Percentiles rank a stretch among this genome's conserved stretches.
Conservation (phyloP, 169 alveolate species). For the Perkinsus marinus region DNA sequence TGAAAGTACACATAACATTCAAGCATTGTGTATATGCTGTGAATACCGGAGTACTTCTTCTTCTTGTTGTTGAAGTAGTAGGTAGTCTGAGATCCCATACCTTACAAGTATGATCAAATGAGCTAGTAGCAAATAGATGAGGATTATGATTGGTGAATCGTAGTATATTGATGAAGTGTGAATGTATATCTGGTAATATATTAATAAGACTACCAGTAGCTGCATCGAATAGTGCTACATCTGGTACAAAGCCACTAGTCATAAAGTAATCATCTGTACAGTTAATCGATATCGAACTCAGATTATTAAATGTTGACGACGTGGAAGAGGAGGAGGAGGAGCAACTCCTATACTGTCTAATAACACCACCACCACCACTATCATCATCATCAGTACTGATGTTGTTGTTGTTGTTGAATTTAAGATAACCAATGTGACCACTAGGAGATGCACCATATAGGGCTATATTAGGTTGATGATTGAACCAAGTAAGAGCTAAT, state of each 20-base stretch:
- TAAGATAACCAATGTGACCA: neutral
- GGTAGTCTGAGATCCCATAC: constrained; percentile 10
- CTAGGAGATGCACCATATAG: neutral
- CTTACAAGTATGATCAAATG: constrained; percentile 23
- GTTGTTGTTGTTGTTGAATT: neutral
- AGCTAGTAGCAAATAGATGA: constrained; percentile 18
- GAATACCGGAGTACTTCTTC: constrained; percentile 1
- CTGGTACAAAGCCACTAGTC: constrained; percentile 21
- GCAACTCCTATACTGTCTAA: neutral
- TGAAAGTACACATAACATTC: constrained; percentile 13
- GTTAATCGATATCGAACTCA: constrained; percentile 20
- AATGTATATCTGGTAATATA: constrained; percentile 6
- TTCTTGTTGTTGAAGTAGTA: neutral
- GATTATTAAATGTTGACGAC: neutral
- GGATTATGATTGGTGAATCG: constrained; percentile 20
- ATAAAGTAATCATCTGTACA: constrained; percentile 19
- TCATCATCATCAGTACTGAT: neutral
- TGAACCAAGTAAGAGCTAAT: constrained; percentile 16
- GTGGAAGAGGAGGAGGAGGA: too few species aligned
- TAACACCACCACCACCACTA: too few species aligned
- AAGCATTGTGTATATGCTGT: constrained; percentile 11
- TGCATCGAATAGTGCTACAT: constrained; percentile 10
- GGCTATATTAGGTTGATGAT: constrained; percentile 6
- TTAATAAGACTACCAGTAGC: constrained; percentile 6
- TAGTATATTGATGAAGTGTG: constrained; percentile 19